These are phyloP conservation scores for Kwoniella sp. DNA, from an alignment of 768 basidiomycete species.

Conservation along the genomic window DNA sequence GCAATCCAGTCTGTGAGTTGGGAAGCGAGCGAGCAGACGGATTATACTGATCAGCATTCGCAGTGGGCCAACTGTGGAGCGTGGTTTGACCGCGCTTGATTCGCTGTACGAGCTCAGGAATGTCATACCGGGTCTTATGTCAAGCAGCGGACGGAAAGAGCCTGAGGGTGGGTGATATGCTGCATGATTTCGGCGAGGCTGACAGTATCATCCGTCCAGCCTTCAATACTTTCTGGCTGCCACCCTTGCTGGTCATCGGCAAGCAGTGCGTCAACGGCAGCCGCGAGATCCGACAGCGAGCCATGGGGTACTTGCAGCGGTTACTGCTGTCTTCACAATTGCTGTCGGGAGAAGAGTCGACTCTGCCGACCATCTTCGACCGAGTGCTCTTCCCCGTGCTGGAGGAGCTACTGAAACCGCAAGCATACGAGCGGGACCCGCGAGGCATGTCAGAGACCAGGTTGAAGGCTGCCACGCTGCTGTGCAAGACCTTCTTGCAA, in stretches of 20 bases:
- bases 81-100: conserved; percentile 79
- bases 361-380: conserved; percentile 81
- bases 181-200: not conserved
- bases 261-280: conserved; percentile 77
- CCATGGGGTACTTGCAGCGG: conserved; percentile 76
- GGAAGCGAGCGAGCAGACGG: conserved; percentile 6
- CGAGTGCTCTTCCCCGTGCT: conserved; percentile 83
- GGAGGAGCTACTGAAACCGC: conserved; percentile 82
- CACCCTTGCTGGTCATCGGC: conserved; percentile 66
- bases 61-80: conserved; percentile 71
- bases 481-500: conserved; percentile 95
- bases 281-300: conserved; percentile 75
- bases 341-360: conserved; percentile 57
- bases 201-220: conserved; percentile 51
- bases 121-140: conserved; percentile 60
- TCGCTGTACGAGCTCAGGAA: conserved; percentile 69
- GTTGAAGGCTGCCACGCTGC: conserved; percentile 75
- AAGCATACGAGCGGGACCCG: conserved; percentile 72
- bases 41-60: not conserved
- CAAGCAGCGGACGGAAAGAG: conserved; percentile 46
- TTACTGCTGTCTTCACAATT: conserved; percentile 74
- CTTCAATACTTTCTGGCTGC: conserved; percentile 74
- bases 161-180: conserved; percentile 46
- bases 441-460: conserved; percentile 87
- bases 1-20: conserved; percentile 32